A percentile compares a stretch with the other conserved stretches of the same genome.
Conservation (phyloP, 768 basidiomycete species). For the Tylopilus sp. region DNA sequence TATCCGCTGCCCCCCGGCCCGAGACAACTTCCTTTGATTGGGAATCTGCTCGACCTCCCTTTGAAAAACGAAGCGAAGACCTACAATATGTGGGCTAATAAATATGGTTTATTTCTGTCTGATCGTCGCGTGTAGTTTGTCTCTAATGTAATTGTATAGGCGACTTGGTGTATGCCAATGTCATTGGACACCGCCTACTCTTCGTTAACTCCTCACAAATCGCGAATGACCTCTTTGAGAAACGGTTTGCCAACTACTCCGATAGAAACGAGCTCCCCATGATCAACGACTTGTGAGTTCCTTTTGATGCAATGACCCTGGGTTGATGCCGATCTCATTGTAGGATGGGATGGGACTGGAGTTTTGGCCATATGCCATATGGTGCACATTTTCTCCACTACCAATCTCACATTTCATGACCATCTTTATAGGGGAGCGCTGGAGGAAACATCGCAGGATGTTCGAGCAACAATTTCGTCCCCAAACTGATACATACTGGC, state of each 20-base stretch:
- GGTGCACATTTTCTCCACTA: slow-evolving; percentile 25
- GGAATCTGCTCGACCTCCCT: slow-evolving; percentile 49
- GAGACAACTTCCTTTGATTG: slow-evolving; percentile 47
- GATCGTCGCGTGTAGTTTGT: neutral
- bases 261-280: slow-evolving; percentile 46
- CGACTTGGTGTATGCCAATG: slow-evolving; percentile 50
- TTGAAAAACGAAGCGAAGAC: slow-evolving; percentile 34
- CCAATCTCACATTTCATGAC: neutral
- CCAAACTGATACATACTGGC: slow-evolving; percentile 32
- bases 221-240: slow-evolving; percentile 54
- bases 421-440: slow-evolving; percentile 41
- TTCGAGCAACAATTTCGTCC: slow-evolving; percentile 52
- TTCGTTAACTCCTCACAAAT: slow-evolving; percentile 46
- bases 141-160: slow-evolving; percentile 28
- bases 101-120: slow-evolving; percentile 28
- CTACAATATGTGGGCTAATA: slow-evolving; percentile 42
- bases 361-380: slow-evolving; percentile 55
- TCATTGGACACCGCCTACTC: slow-evolving; percentile 47
- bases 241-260: slow-evolving; percentile 53
- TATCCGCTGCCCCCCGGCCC: slow-evolving; percentile 55
- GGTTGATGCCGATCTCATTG: slow-evolving; percentile 19
- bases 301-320: neutral
- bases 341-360: slow-evolving; percentile 48
- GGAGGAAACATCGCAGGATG: slow-evolving; percentile 50
- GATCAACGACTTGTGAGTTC: slow-evolving; percentile 47